These are phyloP conservation scores for Salix udensis DNA, from an alignment of 345 rosid species.

Conservation along the genomic window DNA sequence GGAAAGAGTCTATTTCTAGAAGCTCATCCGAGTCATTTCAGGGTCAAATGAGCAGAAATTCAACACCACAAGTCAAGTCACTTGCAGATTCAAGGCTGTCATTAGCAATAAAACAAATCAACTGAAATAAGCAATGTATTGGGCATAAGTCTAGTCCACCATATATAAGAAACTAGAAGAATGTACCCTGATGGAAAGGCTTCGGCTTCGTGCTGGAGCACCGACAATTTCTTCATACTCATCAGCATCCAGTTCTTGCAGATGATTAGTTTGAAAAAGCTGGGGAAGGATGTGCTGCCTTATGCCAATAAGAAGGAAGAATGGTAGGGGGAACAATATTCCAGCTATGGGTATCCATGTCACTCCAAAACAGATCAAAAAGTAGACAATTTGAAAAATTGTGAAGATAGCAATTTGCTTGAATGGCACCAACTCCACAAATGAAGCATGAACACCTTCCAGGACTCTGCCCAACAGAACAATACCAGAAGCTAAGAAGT, in stretches of 20 bases:
- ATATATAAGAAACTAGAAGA: neutral
- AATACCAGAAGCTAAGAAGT: constrained; percentile 1
- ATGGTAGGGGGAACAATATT: constrained; percentile 66
- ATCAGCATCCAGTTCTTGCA: constrained; percentile 68
- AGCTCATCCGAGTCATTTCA: neutral
- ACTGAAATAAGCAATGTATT: neutral
- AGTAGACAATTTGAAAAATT: constrained; percentile 59
- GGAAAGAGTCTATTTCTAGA: neutral
- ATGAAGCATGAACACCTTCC: constrained; percentile 73
- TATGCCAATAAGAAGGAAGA: constrained; percentile 61
- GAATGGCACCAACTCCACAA: constrained; percentile 67
- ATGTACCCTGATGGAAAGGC: constrained; percentile 45
- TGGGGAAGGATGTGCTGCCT: constrained; percentile 64
- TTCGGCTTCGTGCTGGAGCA: constrained; percentile 40
- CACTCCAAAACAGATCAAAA: constrained; percentile 60
- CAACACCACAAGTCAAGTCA: neutral
- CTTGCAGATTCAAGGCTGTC: neutral
- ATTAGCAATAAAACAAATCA: neutral
- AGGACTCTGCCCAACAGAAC: constrained; percentile 47
- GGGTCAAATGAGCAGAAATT: too few species aligned
- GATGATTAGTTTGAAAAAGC: constrained; percentile 53
- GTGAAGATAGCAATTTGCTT: constrained; percentile 55
- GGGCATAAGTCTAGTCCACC: neutral
- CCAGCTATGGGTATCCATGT: constrained; percentile 87
- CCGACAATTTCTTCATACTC: constrained; percentile 71